These are phyloP conservation scores for Phycomyces blakesleeanus DNA, from an alignment of 192 early-diverging fungal species.

Conservation along the genomic window DNA sequence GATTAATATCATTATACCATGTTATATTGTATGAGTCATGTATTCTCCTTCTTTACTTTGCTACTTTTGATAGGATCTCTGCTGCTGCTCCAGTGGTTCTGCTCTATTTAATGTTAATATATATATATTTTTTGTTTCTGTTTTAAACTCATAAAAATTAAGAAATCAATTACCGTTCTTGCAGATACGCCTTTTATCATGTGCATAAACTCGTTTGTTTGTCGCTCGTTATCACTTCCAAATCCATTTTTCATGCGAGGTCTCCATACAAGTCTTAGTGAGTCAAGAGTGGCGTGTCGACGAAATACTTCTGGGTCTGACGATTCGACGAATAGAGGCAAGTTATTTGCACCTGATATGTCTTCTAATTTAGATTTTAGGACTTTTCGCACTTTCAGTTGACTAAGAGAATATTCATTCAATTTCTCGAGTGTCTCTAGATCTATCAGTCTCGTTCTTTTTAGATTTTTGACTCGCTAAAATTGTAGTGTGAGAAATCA, in stretches of 20 bases:
- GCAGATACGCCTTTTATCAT: constrained; percentile 40
- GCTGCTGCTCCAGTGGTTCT: constrained; percentile 25
- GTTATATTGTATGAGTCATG: no score
- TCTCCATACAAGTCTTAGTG: constrained; percentile 42
- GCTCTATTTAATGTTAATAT: constrained; percentile 9
- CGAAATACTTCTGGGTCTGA: constrained; percentile 46
- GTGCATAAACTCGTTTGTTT: constrained; percentile 18
- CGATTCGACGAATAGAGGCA: constrained; percentile 29
- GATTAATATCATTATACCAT: neutral
- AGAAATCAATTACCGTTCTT: constrained; percentile 17
- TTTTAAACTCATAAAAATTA: neutral
- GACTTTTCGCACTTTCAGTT: constrained; percentile 45
- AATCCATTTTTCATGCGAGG: constrained; percentile 31
- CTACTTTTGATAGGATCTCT: constrained; percentile 30
- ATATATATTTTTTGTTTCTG: neutral
- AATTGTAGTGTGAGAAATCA: neutral
- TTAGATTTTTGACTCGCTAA: constrained; percentile 25
- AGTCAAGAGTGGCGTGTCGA: constrained; percentile 40
- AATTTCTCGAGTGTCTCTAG: constrained; percentile 32
- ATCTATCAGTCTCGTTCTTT: constrained; percentile 28
- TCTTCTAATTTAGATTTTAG: constrained; percentile 54
- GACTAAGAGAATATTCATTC: constrained; percentile 34
- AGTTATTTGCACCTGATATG: constrained; percentile 39
- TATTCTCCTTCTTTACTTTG: constrained; percentile 12
- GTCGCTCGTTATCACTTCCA: neutral